Percentiles rank a stretch among this genome's conserved stretches.
Conservation (phyloP, 2,329 filamentous ascomycete species). For the Daldinia eschscholtzii region DNA sequence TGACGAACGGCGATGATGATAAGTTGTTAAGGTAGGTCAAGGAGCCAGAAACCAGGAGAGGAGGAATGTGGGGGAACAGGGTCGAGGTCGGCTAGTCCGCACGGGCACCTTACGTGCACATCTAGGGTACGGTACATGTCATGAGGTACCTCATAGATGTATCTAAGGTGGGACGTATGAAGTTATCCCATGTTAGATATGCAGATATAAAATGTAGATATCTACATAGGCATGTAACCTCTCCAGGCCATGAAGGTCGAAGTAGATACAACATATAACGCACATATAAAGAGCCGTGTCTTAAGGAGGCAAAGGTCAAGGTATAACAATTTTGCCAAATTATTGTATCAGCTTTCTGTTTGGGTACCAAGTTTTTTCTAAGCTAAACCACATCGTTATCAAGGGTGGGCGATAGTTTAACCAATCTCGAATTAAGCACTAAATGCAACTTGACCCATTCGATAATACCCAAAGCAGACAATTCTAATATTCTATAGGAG, state of each 20-base stretch:
- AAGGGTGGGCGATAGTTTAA: slow-evolving; percentile 16
- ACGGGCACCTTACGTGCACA: slow-evolving; percentile 8
- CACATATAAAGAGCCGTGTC: slow-evolving; percentile 4
- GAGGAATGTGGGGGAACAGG: slow-evolving; percentile 32
- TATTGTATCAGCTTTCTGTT: slow-evolving; percentile 10
- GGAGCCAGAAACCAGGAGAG: slow-evolving; percentile 1
- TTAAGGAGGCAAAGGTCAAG: slow-evolving; percentile 1
- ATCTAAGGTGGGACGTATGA: neutral
- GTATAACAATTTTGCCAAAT: slow-evolving; percentile 21
- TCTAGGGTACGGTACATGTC: neutral
- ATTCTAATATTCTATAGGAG: slow-evolving; percentile 3
- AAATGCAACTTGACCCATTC: slow-evolving; percentile 30
- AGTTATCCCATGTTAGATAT: neutral
- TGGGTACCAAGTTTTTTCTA: slow-evolving; percentile 18
- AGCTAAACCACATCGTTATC: slow-evolving; percentile 15
- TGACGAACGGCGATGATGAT: slow-evolving; percentile 9
- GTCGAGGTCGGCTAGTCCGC: slow-evolving; percentile 19
- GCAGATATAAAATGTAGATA: neutral
- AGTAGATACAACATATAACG: neutral
- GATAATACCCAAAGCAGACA: slow-evolving; percentile 10
- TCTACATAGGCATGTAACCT: neutral
- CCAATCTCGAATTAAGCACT: slow-evolving; percentile 18
- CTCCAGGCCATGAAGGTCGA: neutral
- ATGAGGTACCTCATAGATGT: neutral
- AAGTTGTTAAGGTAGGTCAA: slow-evolving; percentile 9